phyloP scores from a whole-genome alignment of 108 stramenopile species.

The Cylindrotheca closterium region DNA sequence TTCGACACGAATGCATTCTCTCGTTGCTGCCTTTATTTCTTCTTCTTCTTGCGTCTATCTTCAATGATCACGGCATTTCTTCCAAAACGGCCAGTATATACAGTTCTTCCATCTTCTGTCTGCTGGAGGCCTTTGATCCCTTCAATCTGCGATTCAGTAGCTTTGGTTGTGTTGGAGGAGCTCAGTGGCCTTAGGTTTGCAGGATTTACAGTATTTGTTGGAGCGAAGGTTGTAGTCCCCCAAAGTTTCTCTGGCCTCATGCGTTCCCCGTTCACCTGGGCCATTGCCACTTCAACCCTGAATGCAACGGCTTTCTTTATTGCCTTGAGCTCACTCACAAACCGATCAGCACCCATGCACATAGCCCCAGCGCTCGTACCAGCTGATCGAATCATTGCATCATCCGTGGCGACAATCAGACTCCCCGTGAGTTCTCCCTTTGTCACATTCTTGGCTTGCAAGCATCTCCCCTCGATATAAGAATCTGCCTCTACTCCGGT shows the following conservation, averaged over 20 bases:
- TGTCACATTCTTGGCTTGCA: slow-evolving; percentile 71
- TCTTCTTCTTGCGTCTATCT: slow-evolving; percentile 57
- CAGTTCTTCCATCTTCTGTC: slow-evolving; percentile 8
- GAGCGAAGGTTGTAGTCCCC: slow-evolving; percentile 22
- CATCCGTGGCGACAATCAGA: slow-evolving; percentile 77
- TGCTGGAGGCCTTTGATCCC: not conserved
- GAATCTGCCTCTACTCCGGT: slow-evolving; percentile 71
- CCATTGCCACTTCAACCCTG: slow-evolving; percentile 75
- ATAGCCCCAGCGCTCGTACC: slow-evolving; percentile 68
- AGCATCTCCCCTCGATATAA: slow-evolving; percentile 75
- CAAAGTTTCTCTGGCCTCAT: slow-evolving; percentile 62
- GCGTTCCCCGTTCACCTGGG: slow-evolving; percentile 60
- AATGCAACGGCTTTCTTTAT: slow-evolving; percentile 66
- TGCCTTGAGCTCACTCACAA: slow-evolving; percentile 81
- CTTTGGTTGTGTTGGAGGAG: not conserved
- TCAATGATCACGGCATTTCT: slow-evolving; percentile 57
- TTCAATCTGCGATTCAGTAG: not conserved
- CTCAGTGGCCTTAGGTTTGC: not conserved
- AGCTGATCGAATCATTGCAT: slow-evolving; percentile 77
- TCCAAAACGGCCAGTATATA: slow-evolving; percentile 42
- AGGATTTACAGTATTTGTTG: not conserved
- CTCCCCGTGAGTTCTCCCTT: slow-evolving; percentile 59
- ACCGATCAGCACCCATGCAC: slow-evolving; percentile 70
- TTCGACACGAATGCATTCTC: no score
- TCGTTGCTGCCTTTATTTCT: slow-evolving; percentile 25